Evolutionary conservation across 1,139 yeast genomes (phyloP).

Genomic region (Blastobotrys proliferans): DNA sequence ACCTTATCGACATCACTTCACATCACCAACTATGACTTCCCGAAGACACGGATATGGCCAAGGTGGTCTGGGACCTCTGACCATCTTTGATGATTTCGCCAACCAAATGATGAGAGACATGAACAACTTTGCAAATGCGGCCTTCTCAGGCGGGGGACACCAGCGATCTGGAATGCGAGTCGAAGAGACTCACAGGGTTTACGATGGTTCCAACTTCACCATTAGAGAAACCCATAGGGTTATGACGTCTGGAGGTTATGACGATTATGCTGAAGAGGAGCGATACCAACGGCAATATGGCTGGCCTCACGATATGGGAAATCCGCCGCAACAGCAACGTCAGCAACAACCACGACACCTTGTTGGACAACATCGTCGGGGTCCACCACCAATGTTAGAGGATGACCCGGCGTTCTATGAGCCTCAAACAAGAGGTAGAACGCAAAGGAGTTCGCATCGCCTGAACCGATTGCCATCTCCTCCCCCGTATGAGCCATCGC

Average conservation of each 20-base stretch:
- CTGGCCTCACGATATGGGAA: too few relatives aligned
- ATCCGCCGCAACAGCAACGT: background rate
- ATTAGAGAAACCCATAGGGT: constrained; percentile 5
- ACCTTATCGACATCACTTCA: too few relatives aligned
- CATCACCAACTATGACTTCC: too few relatives aligned
- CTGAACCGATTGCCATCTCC: too few relatives aligned
- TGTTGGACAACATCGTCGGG: background rate
- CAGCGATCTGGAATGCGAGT: constrained; percentile 7
- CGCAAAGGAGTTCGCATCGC: too few relatives aligned
- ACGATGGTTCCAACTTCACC: background rate
- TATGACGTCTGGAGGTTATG: constrained; percentile 6
- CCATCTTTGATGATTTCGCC: background rate
- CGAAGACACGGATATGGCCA: too few relatives aligned
- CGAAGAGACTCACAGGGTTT: constrained; percentile 8
- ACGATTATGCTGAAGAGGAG: too few relatives aligned
- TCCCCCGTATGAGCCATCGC: too few relatives aligned
- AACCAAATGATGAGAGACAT: background rate
- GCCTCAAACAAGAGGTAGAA: too few relatives aligned
- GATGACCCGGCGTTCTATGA: background rate
- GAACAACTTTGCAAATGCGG: background rate
- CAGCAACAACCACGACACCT: background rate
- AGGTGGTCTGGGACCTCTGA: background rate
- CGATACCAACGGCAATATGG: background rate
- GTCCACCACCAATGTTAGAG: background rate
- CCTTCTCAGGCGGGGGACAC: too few relatives aligned